Evolutionary conservation across 768 basidiomycete genomes (phyloP).

Genomic region (Collybia nuda): DNA sequence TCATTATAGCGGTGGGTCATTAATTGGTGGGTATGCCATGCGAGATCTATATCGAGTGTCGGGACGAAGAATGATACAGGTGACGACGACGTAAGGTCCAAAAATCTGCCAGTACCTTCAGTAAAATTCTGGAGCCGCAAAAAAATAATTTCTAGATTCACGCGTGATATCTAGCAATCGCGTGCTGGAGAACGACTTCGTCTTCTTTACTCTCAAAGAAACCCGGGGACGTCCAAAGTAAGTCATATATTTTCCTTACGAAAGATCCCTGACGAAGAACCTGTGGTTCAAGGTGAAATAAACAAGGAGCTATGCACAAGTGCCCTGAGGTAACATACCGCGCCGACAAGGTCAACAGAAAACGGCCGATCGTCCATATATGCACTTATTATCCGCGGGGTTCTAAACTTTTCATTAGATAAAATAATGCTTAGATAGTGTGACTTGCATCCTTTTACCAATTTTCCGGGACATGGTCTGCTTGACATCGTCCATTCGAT

Average conservation of each 20-base stretch:
- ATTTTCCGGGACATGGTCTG: not conserved
- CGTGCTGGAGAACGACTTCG: slow-evolving; percentile 43
- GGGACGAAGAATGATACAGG: slow-evolving; percentile 42
- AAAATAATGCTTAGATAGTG: not conserved
- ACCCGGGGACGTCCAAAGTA: slow-evolving; percentile 48
- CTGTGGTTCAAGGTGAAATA: not conserved
- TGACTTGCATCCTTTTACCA: slow-evolving; percentile 19
- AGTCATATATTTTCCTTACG: slow-evolving; percentile 17
- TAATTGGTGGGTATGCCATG: slow-evolving; percentile 69
- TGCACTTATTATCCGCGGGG: slow-evolving; percentile 36
- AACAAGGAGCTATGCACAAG: no score
- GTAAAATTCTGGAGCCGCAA: not conserved
- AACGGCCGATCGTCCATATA: slow-evolving; percentile 44
- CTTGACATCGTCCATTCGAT: not conserved
- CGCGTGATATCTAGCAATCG: slow-evolving; percentile 59
- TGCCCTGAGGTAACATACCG: slow-evolving; percentile 27
- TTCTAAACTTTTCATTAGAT: slow-evolving; percentile 19
- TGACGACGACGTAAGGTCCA: slow-evolving; percentile 43
- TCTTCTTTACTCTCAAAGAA: slow-evolving; percentile 37
- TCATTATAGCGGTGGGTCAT: slow-evolving; percentile 36
- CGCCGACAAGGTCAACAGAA: slow-evolving; percentile 48
- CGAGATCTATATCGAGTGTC: slow-evolving; percentile 64
- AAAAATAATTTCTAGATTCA: slow-evolving; percentile 15
- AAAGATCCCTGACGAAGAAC: slow-evolving; percentile 16
- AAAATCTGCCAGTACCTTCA: slow-evolving; percentile 29